Base-by-base conservation (phyloP, 2,329 filamentous ascomycete genomes). In the Fusarium nematophilum region DNA sequence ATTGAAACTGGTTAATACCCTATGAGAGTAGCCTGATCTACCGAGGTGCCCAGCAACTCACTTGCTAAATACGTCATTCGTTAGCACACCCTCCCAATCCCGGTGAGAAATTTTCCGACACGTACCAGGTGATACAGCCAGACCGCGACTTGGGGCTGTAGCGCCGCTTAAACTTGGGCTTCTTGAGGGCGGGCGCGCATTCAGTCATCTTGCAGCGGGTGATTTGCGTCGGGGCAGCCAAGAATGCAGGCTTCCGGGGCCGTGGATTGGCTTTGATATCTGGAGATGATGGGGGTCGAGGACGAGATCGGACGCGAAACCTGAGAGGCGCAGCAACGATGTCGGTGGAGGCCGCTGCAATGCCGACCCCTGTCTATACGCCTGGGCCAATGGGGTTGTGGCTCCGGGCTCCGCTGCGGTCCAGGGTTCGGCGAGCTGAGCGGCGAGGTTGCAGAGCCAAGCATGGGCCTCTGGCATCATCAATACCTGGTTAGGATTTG, bases 121-220 rank as follows among this genome's bases (percentile, higher is more conserved):
- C 62, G 13, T 54, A 66, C 64, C 64, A 66, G 26, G 63, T 64
- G 27, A 67, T 40, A 26, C 64, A 67, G 14, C 64, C 64, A 7
- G 64, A 65, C 15, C 64, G 58, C 14, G 57, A 53, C 47, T 67
- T 67, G 6, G 58, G 53, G 29, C 48, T 38, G 1, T 50, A 66
- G 8, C 61, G 61, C 11, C 62, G 44, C 25, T 44, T 53, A 31
- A 52, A 59, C 46, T 62, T 65, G 14, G 43, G 45, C 23, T 59
- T 56, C 29, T 47, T 57, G 3, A 53, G 58, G 2, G 52, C 3
- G 27, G 57, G 18, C 6, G 31, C 48, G 27, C 52, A 39, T 36
- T 53, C 34, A 18, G 40, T 54, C 9, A 37, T 26, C 34, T 13
- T 38, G 10, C n/a, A 5, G 6, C 18, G 18, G 13, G 18, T 6